Percentiles rank a stretch among this genome's conserved stretches.
phyloP scores from a whole-genome alignment of 208 protist species.

The Trypanosoma theileri region DNA sequence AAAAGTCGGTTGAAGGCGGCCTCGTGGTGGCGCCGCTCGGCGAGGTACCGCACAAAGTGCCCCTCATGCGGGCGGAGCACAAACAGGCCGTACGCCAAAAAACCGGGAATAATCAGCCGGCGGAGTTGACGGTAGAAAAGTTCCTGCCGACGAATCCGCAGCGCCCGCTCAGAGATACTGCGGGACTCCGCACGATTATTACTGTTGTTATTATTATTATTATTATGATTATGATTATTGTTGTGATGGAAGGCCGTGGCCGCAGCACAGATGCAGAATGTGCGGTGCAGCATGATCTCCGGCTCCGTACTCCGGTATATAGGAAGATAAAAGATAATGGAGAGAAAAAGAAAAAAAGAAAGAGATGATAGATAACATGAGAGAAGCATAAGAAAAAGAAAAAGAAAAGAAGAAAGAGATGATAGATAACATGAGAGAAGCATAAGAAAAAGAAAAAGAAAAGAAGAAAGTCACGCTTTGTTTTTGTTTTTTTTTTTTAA shows the following conservation, averaged over 20 bases:
- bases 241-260: no score
- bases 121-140: constrained; percentile 45
- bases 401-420: constrained; percentile 21
- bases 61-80: constrained; percentile 67
- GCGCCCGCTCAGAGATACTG: constrained; percentile 29
- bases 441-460: constrained; percentile 13
- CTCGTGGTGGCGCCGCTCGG: constrained; percentile 68
- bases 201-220: no score
- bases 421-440: background rate
- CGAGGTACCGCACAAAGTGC: constrained; percentile 76
- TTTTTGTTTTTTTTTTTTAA: constrained; percentile 9
- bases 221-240: no score
- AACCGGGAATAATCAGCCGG: constrained; percentile 55
- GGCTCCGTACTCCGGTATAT: background rate
- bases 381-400: background rate
- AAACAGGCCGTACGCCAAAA: constrained; percentile 58
- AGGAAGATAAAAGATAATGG: background rate
- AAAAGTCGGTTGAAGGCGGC: constrained; percentile 59
- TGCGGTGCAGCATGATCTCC: constrained; percentile 13
- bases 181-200: background rate
- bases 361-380: background rate
- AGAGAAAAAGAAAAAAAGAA: background rate
- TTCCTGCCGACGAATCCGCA: constrained; percentile 48
- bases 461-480: no score
- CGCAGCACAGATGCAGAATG: background rate